Base-by-base conservation (phyloP, 495 filamentous ascomycete species). In the Penicilliopsis zonata region DNA sequence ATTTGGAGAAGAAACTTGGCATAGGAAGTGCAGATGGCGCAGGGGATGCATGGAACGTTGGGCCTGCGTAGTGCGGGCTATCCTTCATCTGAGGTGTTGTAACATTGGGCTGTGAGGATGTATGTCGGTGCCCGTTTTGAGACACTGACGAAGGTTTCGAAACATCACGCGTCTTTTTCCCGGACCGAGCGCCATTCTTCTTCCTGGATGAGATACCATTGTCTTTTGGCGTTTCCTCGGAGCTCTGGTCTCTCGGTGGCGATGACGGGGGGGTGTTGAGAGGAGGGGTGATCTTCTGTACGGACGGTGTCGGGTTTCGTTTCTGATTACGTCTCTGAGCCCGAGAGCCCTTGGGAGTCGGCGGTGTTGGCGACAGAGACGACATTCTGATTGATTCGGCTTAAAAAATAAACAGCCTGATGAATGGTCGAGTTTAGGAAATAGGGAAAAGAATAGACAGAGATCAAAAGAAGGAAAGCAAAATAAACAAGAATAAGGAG, bases 41-140 rank as follows among this genome's bases (percentile, higher is more conserved):
- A 9, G 90, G 90, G 2, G 90, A 99, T 8, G 84, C 81, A 50
- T 95, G 88, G 54, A 99, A 99, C 0, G 84, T 92, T 10, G 87
- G 82, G 10, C 90, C 90, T 9, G 90, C 90, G 54, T 94, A 99
- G 23, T 36, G 83, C 69, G 37, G 70, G 49, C 47, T 52, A 17
- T 59, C 53, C 38, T 61, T 64, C 13, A 48, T n/a, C 26, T 63
- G 69, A 14, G 72, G 69, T 9, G 60, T 61, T 13, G 50, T 48
- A 20, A 55, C 39, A 36, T 41, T 49, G 1, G 54, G 31, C 13
- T 61, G 46, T 9, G 50, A 57, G 13, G 47, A 47, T 3, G 49
- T 55, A 32, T 59, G 47, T 16, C 53, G 52, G 46, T 54, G 40
- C 19, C 42, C 38, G 26, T 43, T 44, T 22, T 48, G 49, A 29